Percentiles rank a stretch among this genome's conserved stretches.
These are phyloP conservation scores for Neurospora sp. DNA, from an alignment of 495 filamentous ascomycete species.

Conservation along the genomic window DNA sequence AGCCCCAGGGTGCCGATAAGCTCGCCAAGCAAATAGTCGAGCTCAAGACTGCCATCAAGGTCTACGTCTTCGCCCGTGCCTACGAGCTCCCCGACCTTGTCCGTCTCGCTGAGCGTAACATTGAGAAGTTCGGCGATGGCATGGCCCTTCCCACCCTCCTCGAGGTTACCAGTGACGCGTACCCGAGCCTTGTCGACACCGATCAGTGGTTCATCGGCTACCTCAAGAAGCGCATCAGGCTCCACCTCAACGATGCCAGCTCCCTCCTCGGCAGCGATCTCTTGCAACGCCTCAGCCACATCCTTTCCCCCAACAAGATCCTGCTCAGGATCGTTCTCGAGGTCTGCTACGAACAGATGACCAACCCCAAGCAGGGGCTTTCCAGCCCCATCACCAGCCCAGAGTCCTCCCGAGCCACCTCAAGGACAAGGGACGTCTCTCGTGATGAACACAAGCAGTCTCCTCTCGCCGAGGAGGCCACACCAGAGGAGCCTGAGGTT, in stretches of 20 bases:
- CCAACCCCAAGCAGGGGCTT: background rate
- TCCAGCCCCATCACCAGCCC: slow-evolving; percentile 11
- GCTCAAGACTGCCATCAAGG: slow-evolving; percentile 23
- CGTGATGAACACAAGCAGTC: background rate
- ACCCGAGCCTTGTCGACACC: slow-evolving; percentile 19
- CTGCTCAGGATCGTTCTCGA: slow-evolving; percentile 24
- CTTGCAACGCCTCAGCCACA: slow-evolving; percentile 23
- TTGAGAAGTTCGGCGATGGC: slow-evolving; percentile 19
- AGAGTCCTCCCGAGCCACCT: slow-evolving; percentile 8
- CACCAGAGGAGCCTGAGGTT: background rate
- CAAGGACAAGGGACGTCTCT: background rate
- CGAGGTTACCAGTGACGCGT: slow-evolving; percentile 21
- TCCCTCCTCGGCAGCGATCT: slow-evolving; percentile 17
- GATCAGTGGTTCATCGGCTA: slow-evolving; percentile 25
- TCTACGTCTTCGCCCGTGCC: slow-evolving; percentile 17
- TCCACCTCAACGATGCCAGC: slow-evolving; percentile 21
- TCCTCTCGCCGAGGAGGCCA: background rate
- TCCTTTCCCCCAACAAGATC: slow-evolving; percentile 22
- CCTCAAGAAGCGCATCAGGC: slow-evolving; percentile 20
- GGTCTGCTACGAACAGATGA: slow-evolving; percentile 22
- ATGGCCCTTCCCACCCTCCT: slow-evolving; percentile 19
- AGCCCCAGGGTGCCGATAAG: slow-evolving; percentile 13
- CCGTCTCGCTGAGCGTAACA: slow-evolving; percentile 18
- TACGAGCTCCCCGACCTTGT: slow-evolving; percentile 26
- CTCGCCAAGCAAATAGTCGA: slow-evolving; percentile 18